A percentile compares a stretch with the other conserved stretches of the same genome.
phyloP scores from a whole-genome alignment of 495 filamentous ascomycete genomes.

The Lasiosphaeria miniovina region DNA sequence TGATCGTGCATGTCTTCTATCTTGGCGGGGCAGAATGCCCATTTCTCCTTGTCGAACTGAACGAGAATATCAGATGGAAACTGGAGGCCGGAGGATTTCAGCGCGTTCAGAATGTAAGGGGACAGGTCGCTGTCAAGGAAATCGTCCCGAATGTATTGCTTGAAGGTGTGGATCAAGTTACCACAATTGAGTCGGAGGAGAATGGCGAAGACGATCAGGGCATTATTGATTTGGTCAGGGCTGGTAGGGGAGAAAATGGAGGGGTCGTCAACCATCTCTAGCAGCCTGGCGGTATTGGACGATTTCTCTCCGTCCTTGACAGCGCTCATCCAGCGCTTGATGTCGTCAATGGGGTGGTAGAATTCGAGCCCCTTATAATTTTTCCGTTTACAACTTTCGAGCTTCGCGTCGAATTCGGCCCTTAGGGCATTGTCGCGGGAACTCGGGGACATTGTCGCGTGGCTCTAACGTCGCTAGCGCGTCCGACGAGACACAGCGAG shows the following conservation, averaged over 20 bases:
- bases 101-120: constrained; percentile 1
- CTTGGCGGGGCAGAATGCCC: constrained; percentile 18
- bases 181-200: constrained; percentile 30
- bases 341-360: constrained; percentile 10
- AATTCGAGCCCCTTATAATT: constrained; percentile 16
- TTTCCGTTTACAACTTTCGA: constrained; percentile 6
- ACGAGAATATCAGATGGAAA: constrained; percentile 15
- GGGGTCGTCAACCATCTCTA: not conserved
- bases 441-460: not conserved
- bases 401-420: constrained; percentile 5
- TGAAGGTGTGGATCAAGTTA: constrained; percentile 27
- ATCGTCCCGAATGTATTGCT: constrained; percentile 7
- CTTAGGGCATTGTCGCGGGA: not conserved
- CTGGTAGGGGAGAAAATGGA: not conserved
- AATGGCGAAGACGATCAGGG: constrained; percentile 33
- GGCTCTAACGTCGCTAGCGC: not conserved
- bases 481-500: not conserved
- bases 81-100: not conserved
- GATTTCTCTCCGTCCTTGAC: not conserved
- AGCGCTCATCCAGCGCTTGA: constrained; percentile 19
- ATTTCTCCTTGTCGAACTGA: constrained; percentile 26
- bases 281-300: constrained; percentile 1
- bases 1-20: constrained; percentile 8
- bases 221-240: not conserved
- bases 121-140: constrained; percentile 16